Evolutionary conservation across 2,329 filamentous ascomycete genomes (phyloP).

Genomic region (Stemphylium beticola): DNA sequence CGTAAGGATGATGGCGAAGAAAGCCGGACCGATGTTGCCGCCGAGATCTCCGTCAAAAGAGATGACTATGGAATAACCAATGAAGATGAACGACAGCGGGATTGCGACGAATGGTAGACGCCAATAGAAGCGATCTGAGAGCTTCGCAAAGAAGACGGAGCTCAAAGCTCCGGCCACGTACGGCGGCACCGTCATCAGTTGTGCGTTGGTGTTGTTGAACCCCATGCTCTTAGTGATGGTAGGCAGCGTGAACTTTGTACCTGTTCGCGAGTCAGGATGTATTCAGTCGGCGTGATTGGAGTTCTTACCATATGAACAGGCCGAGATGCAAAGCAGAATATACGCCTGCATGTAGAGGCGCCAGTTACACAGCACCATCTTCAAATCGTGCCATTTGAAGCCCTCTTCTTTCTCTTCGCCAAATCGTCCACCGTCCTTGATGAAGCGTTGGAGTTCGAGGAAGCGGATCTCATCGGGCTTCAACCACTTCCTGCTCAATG

Average conservation of each 20-base stretch:
- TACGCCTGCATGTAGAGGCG: slow-evolving; percentile 40
- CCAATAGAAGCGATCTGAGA: slow-evolving; percentile 33
- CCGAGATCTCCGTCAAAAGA: slow-evolving; percentile 50
- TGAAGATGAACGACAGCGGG: slow-evolving; percentile 43
- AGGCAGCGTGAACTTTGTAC: slow-evolving; percentile 20
- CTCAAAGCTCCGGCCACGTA: slow-evolving; percentile 35
- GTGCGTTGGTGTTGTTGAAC: slow-evolving; percentile 38
- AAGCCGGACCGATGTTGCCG: slow-evolving; percentile 51
- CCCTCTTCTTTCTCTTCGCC: slow-evolving; percentile 23
- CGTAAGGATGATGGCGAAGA: slow-evolving; percentile 55
- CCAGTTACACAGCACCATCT: slow-evolving; percentile 37
- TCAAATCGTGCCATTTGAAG: slow-evolving; percentile 33
- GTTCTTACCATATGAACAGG: slow-evolving; percentile 34
- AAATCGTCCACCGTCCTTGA: slow-evolving; percentile 29
- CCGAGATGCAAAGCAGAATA: slow-evolving; percentile 32
- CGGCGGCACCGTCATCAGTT: slow-evolving; percentile 38
- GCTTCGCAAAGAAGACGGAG: slow-evolving; percentile 29
- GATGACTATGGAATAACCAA: slow-evolving; percentile 43
- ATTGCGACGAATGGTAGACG: slow-evolving; percentile 32
- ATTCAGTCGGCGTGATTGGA: too few species aligned
- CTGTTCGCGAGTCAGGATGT: neutral
- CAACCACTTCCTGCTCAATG: slow-evolving; percentile 25
- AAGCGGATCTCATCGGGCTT: slow-evolving; percentile 33
- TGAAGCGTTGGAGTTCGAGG: slow-evolving; percentile 27
- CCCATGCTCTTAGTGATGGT: slow-evolving; percentile 38